Evolutionary conservation across 352 stramenopile species (phyloP).

Genomic region (Blastocystis sp.): DNA sequence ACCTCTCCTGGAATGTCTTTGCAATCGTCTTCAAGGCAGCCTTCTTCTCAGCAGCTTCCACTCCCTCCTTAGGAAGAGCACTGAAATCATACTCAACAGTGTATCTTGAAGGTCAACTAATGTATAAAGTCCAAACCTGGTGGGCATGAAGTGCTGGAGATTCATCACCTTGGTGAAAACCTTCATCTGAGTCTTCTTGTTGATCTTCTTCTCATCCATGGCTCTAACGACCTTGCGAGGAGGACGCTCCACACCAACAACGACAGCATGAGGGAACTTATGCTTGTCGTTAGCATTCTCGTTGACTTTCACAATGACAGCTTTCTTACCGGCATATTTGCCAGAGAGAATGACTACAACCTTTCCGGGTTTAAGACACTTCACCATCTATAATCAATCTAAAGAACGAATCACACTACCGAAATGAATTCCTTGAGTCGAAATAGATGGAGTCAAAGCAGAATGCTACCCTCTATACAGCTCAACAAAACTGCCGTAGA

Average conservation of each 20-base stretch:
- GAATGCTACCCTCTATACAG: no score
- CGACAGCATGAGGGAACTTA: conserved; percentile 67
- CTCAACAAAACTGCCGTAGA: no score
- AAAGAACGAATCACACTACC: conserved; percentile 12
- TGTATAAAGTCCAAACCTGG: conserved; percentile 2
- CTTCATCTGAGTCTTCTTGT: conserved; percentile 65
- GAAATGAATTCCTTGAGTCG: conserved; percentile 1
- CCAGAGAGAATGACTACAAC: conserved; percentile 68
- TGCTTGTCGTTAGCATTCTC: conserved; percentile 64
- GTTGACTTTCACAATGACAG: conserved; percentile 68
- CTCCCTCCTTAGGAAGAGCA: conserved; percentile 13
- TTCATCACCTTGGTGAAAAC: conserved; percentile 69
- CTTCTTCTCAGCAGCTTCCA: conserved; percentile 48
- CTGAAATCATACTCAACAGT: conserved; percentile 57
- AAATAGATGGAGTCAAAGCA: neutral
- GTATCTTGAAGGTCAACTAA: conserved; percentile 53
- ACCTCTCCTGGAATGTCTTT: conserved; percentile 52
- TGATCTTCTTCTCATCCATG: conserved; percentile 66
- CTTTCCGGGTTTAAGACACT: conserved; percentile 69
- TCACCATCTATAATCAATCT: conserved; percentile 46
- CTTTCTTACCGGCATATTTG: conserved; percentile 69
- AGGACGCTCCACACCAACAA: conserved; percentile 36
- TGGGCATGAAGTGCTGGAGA: conserved; percentile 69
- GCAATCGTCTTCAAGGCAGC: conserved; percentile 45
- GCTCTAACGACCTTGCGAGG: conserved; percentile 61